Conservation (phyloP, 2,329 filamentous ascomycete species). For the Graphilbum fragrans region DNA sequence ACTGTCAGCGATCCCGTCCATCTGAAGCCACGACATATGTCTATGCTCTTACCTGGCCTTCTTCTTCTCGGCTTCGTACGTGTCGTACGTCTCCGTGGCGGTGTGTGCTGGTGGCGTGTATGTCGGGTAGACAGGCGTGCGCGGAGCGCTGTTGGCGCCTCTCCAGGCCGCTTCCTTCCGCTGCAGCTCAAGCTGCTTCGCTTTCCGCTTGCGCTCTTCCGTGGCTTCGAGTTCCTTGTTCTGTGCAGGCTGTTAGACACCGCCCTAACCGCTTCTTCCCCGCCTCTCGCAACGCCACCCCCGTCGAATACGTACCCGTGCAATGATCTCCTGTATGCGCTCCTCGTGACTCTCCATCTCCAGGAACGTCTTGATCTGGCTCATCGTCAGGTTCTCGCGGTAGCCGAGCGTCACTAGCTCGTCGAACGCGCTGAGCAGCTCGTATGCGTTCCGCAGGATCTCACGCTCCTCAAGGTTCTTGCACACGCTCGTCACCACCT, state of each 20-base stretch:
- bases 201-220: constrained; percentile 96
- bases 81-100: constrained; percentile 75
- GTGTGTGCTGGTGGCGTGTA: constrained; percentile 64
- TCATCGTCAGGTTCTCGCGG: constrained; percentile 87
- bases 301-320: constrained; percentile 41
- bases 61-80: constrained; percentile 96
- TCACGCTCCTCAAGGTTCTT: constrained; percentile 92
- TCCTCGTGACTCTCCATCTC: constrained; percentile 99
- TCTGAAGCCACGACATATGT: background rate
- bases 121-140: constrained; percentile 74
- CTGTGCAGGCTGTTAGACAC: constrained; percentile 25
- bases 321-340: constrained; percentile 96
- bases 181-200: constrained; percentile 97
- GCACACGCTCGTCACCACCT: constrained; percentile 94
- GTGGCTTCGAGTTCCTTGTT: constrained; percentile 98
- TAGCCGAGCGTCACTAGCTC: constrained; percentile 94
- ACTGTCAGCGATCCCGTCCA: background rate
- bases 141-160: constrained; percentile 42
- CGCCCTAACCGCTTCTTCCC: background rate
- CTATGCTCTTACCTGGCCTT: constrained; percentile 61
- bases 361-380: constrained; percentile 97
- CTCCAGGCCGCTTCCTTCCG: constrained; percentile 86
- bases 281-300: background rate
- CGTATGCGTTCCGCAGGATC: constrained; percentile 89
- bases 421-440: constrained; percentile 91